Base-by-base conservation (phyloP, 2,329 filamentous ascomycete genomes). In the Drechslerella stenobrocha region DNA sequence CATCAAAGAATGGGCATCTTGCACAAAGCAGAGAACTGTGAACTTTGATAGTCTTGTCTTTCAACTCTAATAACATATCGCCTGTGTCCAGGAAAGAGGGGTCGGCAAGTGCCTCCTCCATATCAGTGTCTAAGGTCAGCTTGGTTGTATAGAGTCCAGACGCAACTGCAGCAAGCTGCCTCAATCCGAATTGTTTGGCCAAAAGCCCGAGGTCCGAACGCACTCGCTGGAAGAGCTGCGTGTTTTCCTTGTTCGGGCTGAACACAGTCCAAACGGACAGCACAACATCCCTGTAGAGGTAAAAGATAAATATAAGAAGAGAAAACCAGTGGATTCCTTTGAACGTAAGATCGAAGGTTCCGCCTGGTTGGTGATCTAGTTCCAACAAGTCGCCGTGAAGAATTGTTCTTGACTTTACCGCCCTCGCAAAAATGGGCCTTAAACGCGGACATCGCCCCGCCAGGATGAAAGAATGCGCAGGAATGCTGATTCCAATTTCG, bases 1-100 rank as follows among this genome's bases (percentile, higher is more conserved):
- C 88, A 70, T 92, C 81, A 71, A 98, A 98, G 80, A 96, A 98
- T 0, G 90, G 90, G 72, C 91, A 96, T 71, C 93, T 82, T 73
- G 87, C 85, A 71, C 90, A 91, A 32, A 96, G 76, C 2, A 97
- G 76, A 2, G 85, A 81, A 70, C 89, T 92, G 73, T 98, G 93
- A 0, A 87, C 86, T 11, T 80, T 78, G 30, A 90, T 78, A 55
- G 81, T 78, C n/a, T 83, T 83, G 20, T 86, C 87, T 64, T 88
- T 84, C 8, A 97, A 80, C 71, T 96, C 86, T 15, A 97, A 79
- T 3, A 92, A 75, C 4, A 90, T 82, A 75, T 98, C 91, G 3
- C 70, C 55, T 45, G 56, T 46, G 4, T 87, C 83, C 70, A 93
- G 92, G 74, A 90, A 96, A 0, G 77, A 76, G 0, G 81, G 77